Percentiles rank a stretch among this genome's conserved stretches.
Evolutionary conservation across 768 basidiomycete species (phyloP).

Genomic region (Stropharia rugosoannulata): DNA sequence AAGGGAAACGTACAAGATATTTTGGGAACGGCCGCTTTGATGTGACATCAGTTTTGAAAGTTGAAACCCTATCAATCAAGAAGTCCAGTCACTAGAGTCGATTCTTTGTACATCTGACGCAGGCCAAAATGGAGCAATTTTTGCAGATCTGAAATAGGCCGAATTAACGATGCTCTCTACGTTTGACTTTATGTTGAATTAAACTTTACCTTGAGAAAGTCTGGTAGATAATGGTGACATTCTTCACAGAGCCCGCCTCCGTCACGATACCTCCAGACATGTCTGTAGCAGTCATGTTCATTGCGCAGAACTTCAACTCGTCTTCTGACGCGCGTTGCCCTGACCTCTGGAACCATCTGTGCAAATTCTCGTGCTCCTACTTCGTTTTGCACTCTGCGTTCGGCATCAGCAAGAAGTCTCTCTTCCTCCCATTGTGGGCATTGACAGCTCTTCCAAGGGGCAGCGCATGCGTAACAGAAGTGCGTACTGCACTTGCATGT

Average conservation of each 20-base stretch:
- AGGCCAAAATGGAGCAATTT: constrained; percentile 33
- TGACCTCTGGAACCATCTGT: constrained; percentile 26
- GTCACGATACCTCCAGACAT: constrained; percentile 40
- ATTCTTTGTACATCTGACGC: constrained; percentile 38
- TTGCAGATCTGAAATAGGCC: constrained; percentile 29
- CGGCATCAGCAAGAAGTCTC: neutral
- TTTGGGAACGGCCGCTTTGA: no score
- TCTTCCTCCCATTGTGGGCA: neutral
- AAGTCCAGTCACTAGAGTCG: constrained; percentile 21
- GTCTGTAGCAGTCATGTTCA: constrained; percentile 53
- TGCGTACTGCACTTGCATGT: neutral
- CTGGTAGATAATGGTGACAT: constrained; percentile 37
- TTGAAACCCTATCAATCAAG: no score
- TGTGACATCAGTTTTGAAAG: no score
- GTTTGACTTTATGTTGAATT: neutral
- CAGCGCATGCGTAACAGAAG: neutral
- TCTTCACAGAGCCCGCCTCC: constrained; percentile 47
- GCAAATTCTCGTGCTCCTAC: constrained; percentile 17
- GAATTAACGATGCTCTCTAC: neutral
- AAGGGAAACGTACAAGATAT: no score
- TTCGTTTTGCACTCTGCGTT: neutral
- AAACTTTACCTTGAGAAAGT: constrained; percentile 49
- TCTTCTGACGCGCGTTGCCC: constrained; percentile 28
- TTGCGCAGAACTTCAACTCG: constrained; percentile 38
- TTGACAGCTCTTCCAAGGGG: neutral